Percentiles rank a stretch among this genome's conserved stretches.
These are phyloP conservation scores for Clohesyomyces aquaticus DNA, from an alignment of 495 filamentous ascomycete genomes.

Conservation along the genomic window DNA sequence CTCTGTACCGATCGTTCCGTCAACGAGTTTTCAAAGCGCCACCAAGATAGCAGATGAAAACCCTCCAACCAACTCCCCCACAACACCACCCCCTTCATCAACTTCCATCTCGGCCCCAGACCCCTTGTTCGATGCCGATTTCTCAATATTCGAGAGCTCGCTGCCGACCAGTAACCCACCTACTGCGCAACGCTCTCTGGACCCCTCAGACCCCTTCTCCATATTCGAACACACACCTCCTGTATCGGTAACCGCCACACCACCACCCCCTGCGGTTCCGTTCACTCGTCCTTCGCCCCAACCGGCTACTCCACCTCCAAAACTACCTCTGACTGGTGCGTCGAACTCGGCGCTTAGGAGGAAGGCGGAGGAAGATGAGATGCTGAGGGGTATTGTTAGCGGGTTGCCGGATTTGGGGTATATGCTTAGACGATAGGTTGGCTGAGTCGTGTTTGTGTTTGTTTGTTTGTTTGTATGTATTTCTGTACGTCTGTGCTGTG, in stretches of 20 bases:
- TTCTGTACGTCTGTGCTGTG: too few species aligned
- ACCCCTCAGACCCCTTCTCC: conserved; percentile 26
- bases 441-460: too few species aligned
- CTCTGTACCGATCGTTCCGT: background rate
- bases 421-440: conserved; percentile 40
- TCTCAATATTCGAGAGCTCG: conserved; percentile 37
- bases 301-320: conserved; percentile 7
- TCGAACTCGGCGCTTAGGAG: conserved; percentile 14
- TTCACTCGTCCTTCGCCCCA: conserved; percentile 3
- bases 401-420: conserved; percentile 49
- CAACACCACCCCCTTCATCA: background rate
- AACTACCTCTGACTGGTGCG: conserved; percentile 20
- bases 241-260: background rate
- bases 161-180: background rate
- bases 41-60: too few species aligned
- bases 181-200: conserved; percentile 1
- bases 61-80: background rate
- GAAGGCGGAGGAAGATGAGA: conserved; percentile 37
- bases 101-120: background rate
- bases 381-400: conserved; percentile 41
- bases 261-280: background rate
- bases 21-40: background rate
- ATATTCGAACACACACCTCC: conserved; percentile 16
- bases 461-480: too few species aligned
- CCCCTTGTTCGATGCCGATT: conserved; percentile 25